A percentile compares a stretch with the other conserved stretches of the same genome.
These are phyloP conservation scores for Austroboletus eburneus DNA, from an alignment of 768 basidiomycete species.

Conservation along the genomic window DNA sequence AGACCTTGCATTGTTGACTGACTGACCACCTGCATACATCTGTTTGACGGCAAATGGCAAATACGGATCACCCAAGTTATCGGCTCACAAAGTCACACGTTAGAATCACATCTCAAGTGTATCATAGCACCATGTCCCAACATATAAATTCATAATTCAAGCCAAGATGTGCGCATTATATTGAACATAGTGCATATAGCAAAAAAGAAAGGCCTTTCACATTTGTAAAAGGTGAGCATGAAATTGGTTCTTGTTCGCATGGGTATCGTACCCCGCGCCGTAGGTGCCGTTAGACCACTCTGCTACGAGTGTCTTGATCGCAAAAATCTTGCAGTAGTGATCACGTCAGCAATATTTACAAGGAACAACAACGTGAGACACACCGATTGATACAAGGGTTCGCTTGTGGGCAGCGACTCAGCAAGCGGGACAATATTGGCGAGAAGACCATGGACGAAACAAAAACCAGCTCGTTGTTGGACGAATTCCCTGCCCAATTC, in stretches of 20 bases:
- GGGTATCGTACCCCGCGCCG: slow-evolving; percentile 6
- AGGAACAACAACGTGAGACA: not conserved
- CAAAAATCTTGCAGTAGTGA: slow-evolving; percentile 5
- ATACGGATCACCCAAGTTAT: slow-evolving; percentile 3
- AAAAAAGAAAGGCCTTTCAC: not conserved
- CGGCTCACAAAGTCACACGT: slow-evolving; percentile 10
- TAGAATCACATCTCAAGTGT: slow-evolving; percentile 20
- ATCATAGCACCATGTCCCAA: slow-evolving; percentile 19
- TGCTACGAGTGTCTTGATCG: slow-evolving; percentile 8
- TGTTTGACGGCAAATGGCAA: slow-evolving; percentile 1
- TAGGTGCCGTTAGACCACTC: slow-evolving; percentile 5
- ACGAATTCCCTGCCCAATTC: slow-evolving; percentile 17
- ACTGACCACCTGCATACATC: slow-evolving; percentile 12
- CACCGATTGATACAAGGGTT: slow-evolving; percentile 19
- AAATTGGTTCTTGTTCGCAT: not conserved
- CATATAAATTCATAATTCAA: slow-evolving; percentile 10
- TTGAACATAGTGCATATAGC: not conserved
- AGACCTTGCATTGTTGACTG: slow-evolving; percentile 5
- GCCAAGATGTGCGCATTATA: not conserved
- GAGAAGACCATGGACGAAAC: slow-evolving; percentile 13
- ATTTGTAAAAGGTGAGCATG: not conserved
- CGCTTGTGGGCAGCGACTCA: not conserved
- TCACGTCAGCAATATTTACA: slow-evolving; percentile 1
- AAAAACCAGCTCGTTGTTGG: slow-evolving; percentile 5
- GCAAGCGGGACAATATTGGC: slow-evolving; percentile 5